Base-by-base conservation (phyloP, 352 stramenopile genomes). In the Phytophthora syringae region DNA sequence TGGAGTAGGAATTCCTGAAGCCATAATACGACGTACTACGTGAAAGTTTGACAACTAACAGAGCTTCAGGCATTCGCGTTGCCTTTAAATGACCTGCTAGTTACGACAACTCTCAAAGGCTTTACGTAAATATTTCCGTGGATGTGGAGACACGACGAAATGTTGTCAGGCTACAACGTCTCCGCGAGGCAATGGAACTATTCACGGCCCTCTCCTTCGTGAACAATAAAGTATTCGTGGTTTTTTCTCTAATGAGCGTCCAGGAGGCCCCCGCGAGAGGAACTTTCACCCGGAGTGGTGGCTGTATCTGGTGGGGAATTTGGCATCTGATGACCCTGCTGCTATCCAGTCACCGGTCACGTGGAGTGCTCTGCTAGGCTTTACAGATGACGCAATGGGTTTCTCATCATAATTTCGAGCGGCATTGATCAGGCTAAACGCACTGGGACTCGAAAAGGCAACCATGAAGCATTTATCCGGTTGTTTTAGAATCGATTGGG, bases 141-240 rank as follows among this genome's bases (percentile, higher is more conserved):
- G 18, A 24, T 12, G 18, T 28, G 16, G 36, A 2, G 9, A 20
- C 13, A 21, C 40, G 40, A 47, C 40, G 40, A 27, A 15, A 27
- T 30, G 12, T 7, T 10, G 36, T 16, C 0, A 5, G 16, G 20
- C 32, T 47, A 13, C 51, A 48, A 20, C 34, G 6, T n/a, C 34
- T 58, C 12, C 32, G 51, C 18, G 51, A 58, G n/a, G 51, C 51
- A 18, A 58, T 58, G 32, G 51, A 58, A 18, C 20, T 58, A 7
- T 58, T 58, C 22, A 58, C 20, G 20, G 22, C 25, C 1, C 51
- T 58, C 1, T 25, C 51, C 7, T 2, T 22, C 11, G 12, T 58
- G 32, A 28, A 39, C 22, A 34, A 27, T 25, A 11, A 4, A 24
- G 50, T 32, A 15, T 58, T 58, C 22, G 16, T 10, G 1, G n/a